Base-by-base conservation (phyloP, 139 green algal genomes). In the Micractinium sp. region DNA sequence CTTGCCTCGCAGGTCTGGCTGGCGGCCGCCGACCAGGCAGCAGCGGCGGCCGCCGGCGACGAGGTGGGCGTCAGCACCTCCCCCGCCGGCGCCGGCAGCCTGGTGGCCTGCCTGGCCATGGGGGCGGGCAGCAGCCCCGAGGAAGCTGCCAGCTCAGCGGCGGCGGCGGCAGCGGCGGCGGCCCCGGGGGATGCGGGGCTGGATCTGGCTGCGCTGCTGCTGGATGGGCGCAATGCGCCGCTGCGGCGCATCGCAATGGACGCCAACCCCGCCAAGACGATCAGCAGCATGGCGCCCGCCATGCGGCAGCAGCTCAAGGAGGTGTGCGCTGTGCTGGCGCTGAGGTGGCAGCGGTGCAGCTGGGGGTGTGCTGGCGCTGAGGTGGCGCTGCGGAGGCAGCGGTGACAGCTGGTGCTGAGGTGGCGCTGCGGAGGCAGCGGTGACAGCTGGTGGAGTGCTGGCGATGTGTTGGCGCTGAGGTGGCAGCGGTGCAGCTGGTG, bases 141-240 rank as follows among this genome's bases (percentile, higher is more conserved):
- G 47, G 47, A 56, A 56, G 47, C 47, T 56, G 47, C 47, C 47
- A 56, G 47, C 47, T n/a, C n/a, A n/a, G n/a, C n/a, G n/a, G n/a
- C n/a, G n/a, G 47, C 47, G 47, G 47, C 47, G 47, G 47, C 47
- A 9, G 47, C 47, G 47, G 47, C 47, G 47, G 47, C 47, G 47
- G 63, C 63, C 63, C 63, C 63, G 7, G 63, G 63, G 63, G 63
- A 71, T 12, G 71, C 82, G 33, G 82, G 53, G 9, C 61, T 92
- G 14, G 82, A 91, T 47, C 56, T 92, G 36, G 61, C 84, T 20
- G 80, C 78, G 16, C 69, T 92, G 82, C 75, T 92, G 63, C 80
- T 92, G 33, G 90, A 91, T 35, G 78, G 90, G 60, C 85, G 53
- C 60, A 89, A 92, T 38, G 87, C 85, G 33, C 86, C 90, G 69